These are phyloP conservation scores for Aspergillus udagawae DNA, from an alignment of 2,329 filamentous ascomycete genomes.

Conservation along the genomic window DNA sequence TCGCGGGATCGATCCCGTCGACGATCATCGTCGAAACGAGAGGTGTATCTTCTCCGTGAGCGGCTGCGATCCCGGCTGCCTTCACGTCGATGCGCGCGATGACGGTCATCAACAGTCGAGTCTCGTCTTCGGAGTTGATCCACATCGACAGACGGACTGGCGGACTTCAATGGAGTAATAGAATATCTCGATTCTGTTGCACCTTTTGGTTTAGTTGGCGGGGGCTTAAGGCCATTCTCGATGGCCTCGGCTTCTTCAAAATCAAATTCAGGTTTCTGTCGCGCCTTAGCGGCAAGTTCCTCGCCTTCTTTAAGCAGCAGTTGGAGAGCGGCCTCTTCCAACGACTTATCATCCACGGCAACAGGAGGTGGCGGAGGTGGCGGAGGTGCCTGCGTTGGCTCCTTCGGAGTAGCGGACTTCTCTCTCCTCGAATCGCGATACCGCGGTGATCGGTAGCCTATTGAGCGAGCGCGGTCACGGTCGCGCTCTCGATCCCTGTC, in stretches of 20 bases:
- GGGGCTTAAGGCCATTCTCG: slow-evolving; percentile 35
- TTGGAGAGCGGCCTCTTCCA: slow-evolving; percentile 54
- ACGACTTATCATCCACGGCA: slow-evolving; percentile 49
- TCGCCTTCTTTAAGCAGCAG: slow-evolving; percentile 53
- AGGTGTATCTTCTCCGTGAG: slow-evolving; percentile 23
- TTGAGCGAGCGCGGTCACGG: slow-evolving; percentile 29
- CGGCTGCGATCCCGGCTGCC: slow-evolving; percentile 28
- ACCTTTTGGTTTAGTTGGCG: slow-evolving; percentile 25
- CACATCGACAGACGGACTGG: slow-evolving; percentile 26
- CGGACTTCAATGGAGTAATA: slow-evolving; percentile 24
- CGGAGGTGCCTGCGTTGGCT: slow-evolving; percentile 26
- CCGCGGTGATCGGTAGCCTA: slow-evolving; percentile 28
- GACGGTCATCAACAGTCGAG: slow-evolving; percentile 24
- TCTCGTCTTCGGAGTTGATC: slow-evolving; percentile 22
- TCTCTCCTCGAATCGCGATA: slow-evolving; percentile 29
- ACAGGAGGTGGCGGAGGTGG: slow-evolving; percentile 17
- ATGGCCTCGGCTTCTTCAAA: slow-evolving; percentile 44
- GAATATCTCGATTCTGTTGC: slow-evolving; percentile 24
- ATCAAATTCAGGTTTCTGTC: slow-evolving; percentile 49
- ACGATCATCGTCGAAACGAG: slow-evolving; percentile 29
- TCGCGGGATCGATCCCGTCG: slow-evolving; percentile 28
- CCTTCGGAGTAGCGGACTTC: slow-evolving; percentile 30
- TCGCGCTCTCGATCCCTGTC: slow-evolving; percentile 23
- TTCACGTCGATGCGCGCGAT: slow-evolving; percentile 22
- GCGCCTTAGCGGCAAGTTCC: slow-evolving; percentile 50